A percentile compares a stretch with the other conserved stretches of the same genome.
phyloP scores from a whole-genome alignment of 345 rosid species.

The Boechera retrofracta region DNA sequence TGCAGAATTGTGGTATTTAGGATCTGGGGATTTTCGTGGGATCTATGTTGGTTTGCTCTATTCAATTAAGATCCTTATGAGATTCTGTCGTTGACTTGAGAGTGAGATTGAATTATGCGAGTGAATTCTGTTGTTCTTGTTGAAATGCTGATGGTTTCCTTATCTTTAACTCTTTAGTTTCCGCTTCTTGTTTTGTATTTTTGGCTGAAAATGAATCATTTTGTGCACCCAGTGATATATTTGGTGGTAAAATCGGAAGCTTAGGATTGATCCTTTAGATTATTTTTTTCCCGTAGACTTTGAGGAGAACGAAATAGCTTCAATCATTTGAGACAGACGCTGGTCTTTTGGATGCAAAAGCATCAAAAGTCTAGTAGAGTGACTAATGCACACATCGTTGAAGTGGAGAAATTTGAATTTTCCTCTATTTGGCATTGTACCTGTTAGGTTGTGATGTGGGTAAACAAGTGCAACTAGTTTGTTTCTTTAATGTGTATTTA shows the following conservation, averaged over 20 bases:
- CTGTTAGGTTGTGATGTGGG: conserved; percentile 6
- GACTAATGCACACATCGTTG: not conserved
- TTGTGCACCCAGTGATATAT: conserved; percentile 20
- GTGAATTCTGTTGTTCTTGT: not conserved
- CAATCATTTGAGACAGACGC: not conserved
- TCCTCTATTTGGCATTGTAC: conserved; percentile 15
- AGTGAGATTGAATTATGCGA: not conserved
- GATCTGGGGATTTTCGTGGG: not conserved
- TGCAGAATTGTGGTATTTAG: conserved; percentile 7
- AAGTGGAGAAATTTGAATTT: not conserved
- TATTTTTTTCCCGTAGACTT: not conserved
- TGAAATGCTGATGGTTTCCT: conserved; percentile 12
- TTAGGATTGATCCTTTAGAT: conserved; percentile 42
- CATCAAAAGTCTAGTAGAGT: not conserved
- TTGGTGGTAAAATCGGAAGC: conserved; percentile 44
- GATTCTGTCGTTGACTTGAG: conserved; percentile 28
- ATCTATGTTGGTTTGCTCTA: conserved; percentile 25
- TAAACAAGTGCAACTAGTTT: not conserved
- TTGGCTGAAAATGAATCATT: no score
- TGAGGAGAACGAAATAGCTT: not conserved
- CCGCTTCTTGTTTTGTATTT: no score
- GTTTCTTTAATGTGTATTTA: not conserved
- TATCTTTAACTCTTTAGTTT: not conserved
- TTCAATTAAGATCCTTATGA: not conserved
- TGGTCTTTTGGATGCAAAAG: conserved; percentile 2